Conservation (phyloP, 2,329 filamentous ascomycete genomes). For the Fusarium chuoi region DNA sequence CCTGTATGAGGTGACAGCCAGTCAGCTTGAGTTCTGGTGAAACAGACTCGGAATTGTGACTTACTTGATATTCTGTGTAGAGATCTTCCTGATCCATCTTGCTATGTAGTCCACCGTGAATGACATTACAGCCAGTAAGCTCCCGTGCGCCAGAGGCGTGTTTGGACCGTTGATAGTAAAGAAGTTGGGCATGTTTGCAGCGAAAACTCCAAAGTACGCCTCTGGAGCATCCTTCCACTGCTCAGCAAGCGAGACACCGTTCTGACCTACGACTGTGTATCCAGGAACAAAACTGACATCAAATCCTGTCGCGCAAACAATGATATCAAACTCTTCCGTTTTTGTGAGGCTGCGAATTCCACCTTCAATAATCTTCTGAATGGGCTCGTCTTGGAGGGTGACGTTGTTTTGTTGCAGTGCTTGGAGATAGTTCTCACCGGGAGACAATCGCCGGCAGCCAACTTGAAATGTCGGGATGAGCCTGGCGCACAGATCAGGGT, state of each 20-base stretch:
- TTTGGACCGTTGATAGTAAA: conserved; percentile 4
- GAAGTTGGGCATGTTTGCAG: neutral
- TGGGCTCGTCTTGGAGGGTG: neutral
- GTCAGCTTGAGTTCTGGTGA: rapidly evolving
- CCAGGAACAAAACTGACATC: neutral
- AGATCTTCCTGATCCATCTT: neutral
- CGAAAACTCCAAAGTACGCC: neutral
- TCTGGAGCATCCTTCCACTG: neutral
- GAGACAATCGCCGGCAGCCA: neutral
- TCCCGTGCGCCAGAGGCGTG: neutral
- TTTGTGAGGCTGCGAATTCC: neutral
- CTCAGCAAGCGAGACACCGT: neutral
- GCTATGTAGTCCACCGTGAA: conserved; percentile 2
- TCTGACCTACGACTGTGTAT: neutral
- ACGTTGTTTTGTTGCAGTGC: conserved; percentile 3
- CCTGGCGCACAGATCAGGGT: neutral
- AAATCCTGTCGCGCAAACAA: conserved; percentile 8
- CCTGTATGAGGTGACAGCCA: neutral
- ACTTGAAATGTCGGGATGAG: neutral
- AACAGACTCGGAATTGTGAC: too few species aligned
- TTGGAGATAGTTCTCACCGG: conserved; percentile 2
- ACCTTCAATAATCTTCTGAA: neutral
- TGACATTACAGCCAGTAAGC: neutral
- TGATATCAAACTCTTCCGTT: neutral
- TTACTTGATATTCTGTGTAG: neutral